Percentiles rank a stretch among this genome's conserved stretches.
Evolutionary conservation across 805 yeast species (phyloP).

Genomic region (Schizosaccharomyces lindneri): DNA sequence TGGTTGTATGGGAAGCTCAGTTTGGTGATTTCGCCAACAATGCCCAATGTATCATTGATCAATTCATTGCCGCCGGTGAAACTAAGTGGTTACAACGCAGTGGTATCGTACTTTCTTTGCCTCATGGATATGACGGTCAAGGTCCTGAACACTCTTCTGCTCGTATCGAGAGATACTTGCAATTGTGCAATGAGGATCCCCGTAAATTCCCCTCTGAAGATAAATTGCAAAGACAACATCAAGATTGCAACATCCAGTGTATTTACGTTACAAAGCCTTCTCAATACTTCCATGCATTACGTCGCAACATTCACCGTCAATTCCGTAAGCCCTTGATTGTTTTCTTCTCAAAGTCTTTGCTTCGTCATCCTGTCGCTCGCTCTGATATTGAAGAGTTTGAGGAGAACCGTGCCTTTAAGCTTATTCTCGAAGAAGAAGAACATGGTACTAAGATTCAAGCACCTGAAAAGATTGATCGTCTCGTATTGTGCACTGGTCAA

Average conservation of each 20-base stretch:
- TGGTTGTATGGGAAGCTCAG: conserved; percentile 98
- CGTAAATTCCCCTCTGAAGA: conserved; percentile 76
- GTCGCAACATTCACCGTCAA: conserved; percentile 99
- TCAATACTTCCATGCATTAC: conserved; percentile 78
- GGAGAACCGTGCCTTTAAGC: conserved; percentile 75
- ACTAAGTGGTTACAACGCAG: conserved; percentile 98
- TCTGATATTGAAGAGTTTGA: conserved; percentile 64
- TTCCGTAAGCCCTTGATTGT: conserved; percentile 64
- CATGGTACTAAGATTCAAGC: conserved; percentile 29
- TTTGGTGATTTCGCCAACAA: conserved; percentile 99
- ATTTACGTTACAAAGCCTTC: conserved; percentile 97
- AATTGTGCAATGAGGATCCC: conserved; percentile 85
- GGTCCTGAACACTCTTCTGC: conserved; percentile 99
- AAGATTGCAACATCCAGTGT: conserved; percentile 92
- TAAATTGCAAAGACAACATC: conserved; percentile 88
- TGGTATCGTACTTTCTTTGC: conserved; percentile 80
- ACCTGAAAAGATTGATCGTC: conserved; percentile 44
- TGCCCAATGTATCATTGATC: conserved; percentile 93
- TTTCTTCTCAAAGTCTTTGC: conserved; percentile 76
- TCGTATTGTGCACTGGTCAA: conserved; percentile 75
- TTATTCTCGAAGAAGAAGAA: conserved; percentile 65
- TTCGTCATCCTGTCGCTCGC: conserved; percentile 95
- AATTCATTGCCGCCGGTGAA: conserved; percentile 90
- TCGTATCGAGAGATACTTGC: conserved; percentile 88
- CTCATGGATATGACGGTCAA: conserved; percentile 99